phyloP scores from a whole-genome alignment of 495 filamentous ascomycete genomes.

The Staphylotrichum tortipilum region DNA sequence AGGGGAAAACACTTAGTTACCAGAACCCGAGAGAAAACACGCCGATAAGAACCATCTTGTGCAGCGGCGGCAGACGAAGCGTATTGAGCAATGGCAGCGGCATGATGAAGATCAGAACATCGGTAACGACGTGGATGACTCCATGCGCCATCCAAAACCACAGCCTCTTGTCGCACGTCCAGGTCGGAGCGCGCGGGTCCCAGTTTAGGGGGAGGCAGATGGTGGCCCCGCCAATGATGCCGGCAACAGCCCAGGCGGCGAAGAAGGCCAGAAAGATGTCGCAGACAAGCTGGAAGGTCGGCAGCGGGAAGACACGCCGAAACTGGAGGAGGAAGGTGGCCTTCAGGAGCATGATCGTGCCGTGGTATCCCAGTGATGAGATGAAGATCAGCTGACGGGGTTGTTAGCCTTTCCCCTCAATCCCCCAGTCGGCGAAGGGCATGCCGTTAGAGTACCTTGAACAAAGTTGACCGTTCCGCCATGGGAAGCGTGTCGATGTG shows the following conservation, averaged over 20 bases:
- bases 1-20: no score
- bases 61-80: neutral
- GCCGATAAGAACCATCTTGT: neutral
- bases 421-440: no score
- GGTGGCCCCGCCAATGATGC: neutral
- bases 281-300: neutral
- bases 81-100: neutral
- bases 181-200: neutral
- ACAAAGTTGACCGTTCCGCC: neutral
- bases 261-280: neutral
- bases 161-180: neutral
- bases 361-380: neutral
- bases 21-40: neutral
- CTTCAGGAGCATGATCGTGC: neutral
- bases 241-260: neutral
- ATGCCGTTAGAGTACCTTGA: neutral
- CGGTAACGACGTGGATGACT: neutral
- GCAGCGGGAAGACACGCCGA: conserved; percentile 1
- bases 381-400: neutral
- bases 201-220: conserved; percentile 1
- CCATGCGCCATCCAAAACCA: neutral
- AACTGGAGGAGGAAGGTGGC: neutral
- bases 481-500: neutral
- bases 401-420: neutral
- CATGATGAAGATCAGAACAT: conserved; percentile 1